A percentile compares a stretch with the other conserved stretches of the same genome.
phyloP scores from a whole-genome alignment of 768 basidiomycete genomes.

The Cystobasidium tubakii region DNA sequence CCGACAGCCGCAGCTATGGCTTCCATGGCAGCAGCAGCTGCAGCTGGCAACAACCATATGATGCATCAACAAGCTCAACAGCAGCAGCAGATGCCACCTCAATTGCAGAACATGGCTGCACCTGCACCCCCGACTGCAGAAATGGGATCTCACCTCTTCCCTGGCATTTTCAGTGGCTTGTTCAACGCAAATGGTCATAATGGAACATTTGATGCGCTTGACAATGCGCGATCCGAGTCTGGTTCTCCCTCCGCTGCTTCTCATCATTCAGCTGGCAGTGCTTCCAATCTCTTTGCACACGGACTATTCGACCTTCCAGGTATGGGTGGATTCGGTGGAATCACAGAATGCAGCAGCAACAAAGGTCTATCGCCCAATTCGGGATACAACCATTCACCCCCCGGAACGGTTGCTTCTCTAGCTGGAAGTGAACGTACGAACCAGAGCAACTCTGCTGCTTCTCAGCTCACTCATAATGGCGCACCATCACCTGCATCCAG shows the following conservation, averaged over 20 bases:
- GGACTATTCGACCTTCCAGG: not conserved
- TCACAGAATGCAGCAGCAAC: too few species aligned
- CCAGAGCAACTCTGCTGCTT: not conserved
- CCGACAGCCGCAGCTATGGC: not conserved
- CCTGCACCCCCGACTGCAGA: not conserved
- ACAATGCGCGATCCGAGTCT: conserved; percentile 15
- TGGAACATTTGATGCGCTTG: conserved; percentile 1
- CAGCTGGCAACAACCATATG: not conserved
- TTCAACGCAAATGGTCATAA: not conserved
- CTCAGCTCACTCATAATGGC: not conserved
- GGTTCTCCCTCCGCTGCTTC: conserved; percentile 14
- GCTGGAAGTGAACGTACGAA: conserved; percentile 16
- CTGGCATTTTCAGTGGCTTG: conserved; percentile 24
- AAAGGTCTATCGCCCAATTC: not conserved
- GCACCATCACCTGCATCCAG: conserved; percentile 27
- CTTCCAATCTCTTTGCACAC: not conserved
- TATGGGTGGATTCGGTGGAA: not conserved
- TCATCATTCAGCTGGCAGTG: conserved; percentile 1
- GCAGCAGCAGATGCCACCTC: not conserved
- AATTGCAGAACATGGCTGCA: not conserved
- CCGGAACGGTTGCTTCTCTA: conserved; percentile 18
- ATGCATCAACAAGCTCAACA: conserved; percentile 8
- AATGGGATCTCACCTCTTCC: conserved; percentile 12
- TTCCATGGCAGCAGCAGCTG: conserved; percentile 11
- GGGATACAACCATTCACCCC: not conserved